Conservation (phyloP, 2,329 filamentous ascomycete species). For the Penicillium sp. region DNA sequence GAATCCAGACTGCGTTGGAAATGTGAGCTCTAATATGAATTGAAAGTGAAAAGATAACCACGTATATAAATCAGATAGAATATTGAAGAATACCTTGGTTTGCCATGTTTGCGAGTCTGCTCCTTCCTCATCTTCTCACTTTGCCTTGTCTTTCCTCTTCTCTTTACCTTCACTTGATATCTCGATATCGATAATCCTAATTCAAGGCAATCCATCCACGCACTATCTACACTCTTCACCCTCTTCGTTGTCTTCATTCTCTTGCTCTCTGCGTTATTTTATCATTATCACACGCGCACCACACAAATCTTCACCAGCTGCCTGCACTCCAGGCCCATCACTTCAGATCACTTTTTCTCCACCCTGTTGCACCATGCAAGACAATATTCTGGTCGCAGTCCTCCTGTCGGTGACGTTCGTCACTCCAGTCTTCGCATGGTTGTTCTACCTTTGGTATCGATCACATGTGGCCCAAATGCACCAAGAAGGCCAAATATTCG, state of each 20-base stretch:
- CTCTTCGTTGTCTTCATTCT: background rate
- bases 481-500: background rate
- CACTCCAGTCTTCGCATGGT: background rate
- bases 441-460: slow-evolving; percentile 8
- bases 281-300: background rate
- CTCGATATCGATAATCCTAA: background rate
- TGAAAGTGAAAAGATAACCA: background rate
- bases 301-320: background rate
- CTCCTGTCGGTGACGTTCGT: slow-evolving; percentile 8
- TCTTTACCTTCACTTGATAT: background rate
- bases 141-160: background rate
- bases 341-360: background rate
- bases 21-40: background rate
- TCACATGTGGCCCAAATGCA: slow-evolving; percentile 1
- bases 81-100: background rate
- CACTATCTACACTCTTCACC: background rate
- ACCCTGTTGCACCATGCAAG: slow-evolving; percentile 9
- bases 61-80: background rate
- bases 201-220: background rate
- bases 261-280: background rate
- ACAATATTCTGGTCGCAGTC: slow-evolving; percentile 14
- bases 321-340: background rate
- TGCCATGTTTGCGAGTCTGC: background rate
- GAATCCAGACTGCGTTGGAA: slow-evolving; percentile 27
- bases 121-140: background rate